These are phyloP conservation scores for Meyerozyma smithsonii DNA, from an alignment of 1,139 yeast genomes.

Conservation along the genomic window DNA sequence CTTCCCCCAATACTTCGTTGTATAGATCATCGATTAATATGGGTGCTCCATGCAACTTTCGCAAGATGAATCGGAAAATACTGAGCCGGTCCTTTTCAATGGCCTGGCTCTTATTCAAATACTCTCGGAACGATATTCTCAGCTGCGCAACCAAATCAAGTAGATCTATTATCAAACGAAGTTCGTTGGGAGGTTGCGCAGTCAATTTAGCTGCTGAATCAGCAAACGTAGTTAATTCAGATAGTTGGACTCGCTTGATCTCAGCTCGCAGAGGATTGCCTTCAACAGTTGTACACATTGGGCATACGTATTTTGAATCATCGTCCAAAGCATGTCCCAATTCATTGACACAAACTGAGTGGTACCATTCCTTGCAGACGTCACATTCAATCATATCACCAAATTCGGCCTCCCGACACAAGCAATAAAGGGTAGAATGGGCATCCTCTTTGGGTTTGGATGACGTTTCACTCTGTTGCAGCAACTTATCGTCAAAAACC, in stretches of 20 bases:
- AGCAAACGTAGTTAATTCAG: conserved; percentile 14
- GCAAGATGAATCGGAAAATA: conserved; percentile 20
- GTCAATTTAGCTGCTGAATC: conserved; percentile 30
- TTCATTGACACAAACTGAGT: conserved; percentile 58
- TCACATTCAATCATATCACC: conserved; percentile 83
- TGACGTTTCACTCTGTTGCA: too few species aligned
- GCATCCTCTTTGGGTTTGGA: background rate
- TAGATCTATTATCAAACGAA: conserved; percentile 20
- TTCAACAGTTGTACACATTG: conserved; percentile 48
- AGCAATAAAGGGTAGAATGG: conserved; percentile 46
- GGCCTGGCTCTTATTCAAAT: conserved; percentile 8
- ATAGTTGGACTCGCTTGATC: conserved; percentile 18
- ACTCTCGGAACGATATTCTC: conserved; percentile 10
- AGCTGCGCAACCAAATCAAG: conserved; percentile 10
- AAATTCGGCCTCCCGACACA: conserved; percentile 64
- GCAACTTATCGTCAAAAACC: background rate
- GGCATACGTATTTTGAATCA: conserved; percentile 54
- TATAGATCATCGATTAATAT: conserved; percentile 22
- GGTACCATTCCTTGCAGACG: conserved; percentile 77
- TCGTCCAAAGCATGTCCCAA: conserved; percentile 20
- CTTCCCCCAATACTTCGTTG: conserved; percentile 16
- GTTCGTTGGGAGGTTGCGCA: conserved; percentile 38
- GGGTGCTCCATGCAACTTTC: conserved; percentile 35
- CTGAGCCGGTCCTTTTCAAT: conserved; percentile 11
- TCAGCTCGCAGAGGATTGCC: conserved; percentile 17